These are phyloP conservation scores for Macrophomina pseudophaseolina DNA, from an alignment of 2,329 filamentous ascomycete genomes.

Conservation along the genomic window DNA sequence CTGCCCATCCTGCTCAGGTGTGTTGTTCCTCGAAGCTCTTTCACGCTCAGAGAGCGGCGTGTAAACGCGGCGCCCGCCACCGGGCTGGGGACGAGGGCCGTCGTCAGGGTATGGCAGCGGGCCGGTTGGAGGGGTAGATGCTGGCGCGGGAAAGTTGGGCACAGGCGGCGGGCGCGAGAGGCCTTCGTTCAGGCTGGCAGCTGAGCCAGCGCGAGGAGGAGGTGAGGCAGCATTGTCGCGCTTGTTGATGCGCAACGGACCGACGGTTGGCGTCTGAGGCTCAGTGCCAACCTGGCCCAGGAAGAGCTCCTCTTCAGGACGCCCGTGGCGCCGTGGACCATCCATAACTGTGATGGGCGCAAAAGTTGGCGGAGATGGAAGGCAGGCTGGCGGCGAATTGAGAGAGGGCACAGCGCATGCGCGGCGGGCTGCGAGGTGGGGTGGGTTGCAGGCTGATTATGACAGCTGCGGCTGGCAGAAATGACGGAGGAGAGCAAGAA, in stretches of 20 bases:
- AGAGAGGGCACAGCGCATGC: conserved; percentile 6
- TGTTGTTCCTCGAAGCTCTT: conserved; percentile 40
- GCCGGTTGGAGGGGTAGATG: conserved; percentile 55
- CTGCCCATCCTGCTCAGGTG: conserved; percentile 38
- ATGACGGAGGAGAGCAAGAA: background rate
- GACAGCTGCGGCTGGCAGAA: conserved; percentile 15
- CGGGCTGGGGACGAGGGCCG: conserved; percentile 36
- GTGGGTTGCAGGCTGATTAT: conserved; percentile 8
- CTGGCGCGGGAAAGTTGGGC: conserved; percentile 68
- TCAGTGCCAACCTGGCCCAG: conserved; percentile 55
- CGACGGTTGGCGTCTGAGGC: conserved; percentile 76
- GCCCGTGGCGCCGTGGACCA: conserved; percentile 61
- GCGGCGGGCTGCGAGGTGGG: conserved; percentile 1
- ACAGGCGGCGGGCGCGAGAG: conserved; percentile 47
- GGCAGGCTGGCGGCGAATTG: background rate
- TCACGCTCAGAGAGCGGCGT: conserved; percentile 46
- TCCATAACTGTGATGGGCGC: conserved; percentile 42
- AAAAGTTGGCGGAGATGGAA: conserved; percentile 4
- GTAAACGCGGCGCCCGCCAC: conserved; percentile 36
- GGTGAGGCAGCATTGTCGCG: conserved; percentile 57
- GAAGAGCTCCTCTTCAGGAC: conserved; percentile 84
- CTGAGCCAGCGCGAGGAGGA: conserved; percentile 64
- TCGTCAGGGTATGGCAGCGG: conserved; percentile 55
- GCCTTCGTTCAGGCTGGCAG: conserved; percentile 62
- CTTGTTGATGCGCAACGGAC: conserved; percentile 85